Evolutionary conservation across 1,139 yeast species (phyloP).

Genomic region (Taiozyma sp.): DNA sequence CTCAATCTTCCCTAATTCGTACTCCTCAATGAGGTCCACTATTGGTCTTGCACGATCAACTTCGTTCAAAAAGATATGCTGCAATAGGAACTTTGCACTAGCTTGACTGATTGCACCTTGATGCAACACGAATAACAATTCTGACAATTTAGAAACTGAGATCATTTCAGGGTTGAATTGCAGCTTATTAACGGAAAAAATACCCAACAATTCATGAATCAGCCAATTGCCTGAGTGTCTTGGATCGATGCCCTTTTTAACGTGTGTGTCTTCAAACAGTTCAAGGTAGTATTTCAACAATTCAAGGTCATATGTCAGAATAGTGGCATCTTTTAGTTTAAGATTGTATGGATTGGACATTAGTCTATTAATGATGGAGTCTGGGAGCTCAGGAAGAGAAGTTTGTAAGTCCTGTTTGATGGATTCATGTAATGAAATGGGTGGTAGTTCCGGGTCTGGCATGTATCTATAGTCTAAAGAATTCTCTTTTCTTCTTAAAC

Average conservation of each 20-base stretch:
- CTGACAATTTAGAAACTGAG: conserved; percentile 34
- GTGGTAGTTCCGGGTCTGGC: conserved; percentile 89
- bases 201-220: conserved; percentile 76
- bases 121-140: conserved; percentile 39
- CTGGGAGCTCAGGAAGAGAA: conserved; percentile 61
- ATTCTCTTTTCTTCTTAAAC: conserved; percentile 72
- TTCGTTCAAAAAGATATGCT: conserved; percentile 47
- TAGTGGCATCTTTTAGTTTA: conserved; percentile 66
- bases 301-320: conserved; percentile 50
- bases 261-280: conserved; percentile 26
- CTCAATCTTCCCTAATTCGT: conserved; percentile 40
- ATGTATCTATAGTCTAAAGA: conserved; percentile 87
- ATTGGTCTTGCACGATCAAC: conserved; percentile 26
- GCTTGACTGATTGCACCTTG: conserved; percentile 42
- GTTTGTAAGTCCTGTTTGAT: conserved; percentile 34
- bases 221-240: conserved; percentile 73
- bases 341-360: conserved; percentile 50
- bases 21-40: conserved; percentile 45
- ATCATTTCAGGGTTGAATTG: conserved; percentile 36
- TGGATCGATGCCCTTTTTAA: conserved; percentile 21
- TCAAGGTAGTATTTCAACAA: conserved; percentile 28
- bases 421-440: conserved; percentile 41
- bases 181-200: conserved; percentile 48
- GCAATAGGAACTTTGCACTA: conserved; percentile 62
- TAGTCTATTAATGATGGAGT: conserved; percentile 46